A percentile compares a stretch with the other conserved stretches of the same genome.
phyloP scores from a whole-genome alignment of 805 yeast genomes.

The Yarrowia osloensis region DNA sequence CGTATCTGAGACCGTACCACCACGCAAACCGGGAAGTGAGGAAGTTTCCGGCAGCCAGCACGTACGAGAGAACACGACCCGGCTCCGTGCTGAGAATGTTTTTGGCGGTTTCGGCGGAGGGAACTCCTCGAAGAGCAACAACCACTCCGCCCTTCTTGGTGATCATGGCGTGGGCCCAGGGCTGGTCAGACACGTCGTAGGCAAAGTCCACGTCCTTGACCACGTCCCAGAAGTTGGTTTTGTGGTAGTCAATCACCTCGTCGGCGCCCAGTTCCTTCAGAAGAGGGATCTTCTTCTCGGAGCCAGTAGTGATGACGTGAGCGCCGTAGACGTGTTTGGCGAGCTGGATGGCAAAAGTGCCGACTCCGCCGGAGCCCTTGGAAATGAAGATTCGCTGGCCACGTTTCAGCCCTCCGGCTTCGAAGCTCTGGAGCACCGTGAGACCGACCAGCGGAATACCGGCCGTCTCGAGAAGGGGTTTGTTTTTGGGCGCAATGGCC shows the following conservation, averaged over 20 bases:
- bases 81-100: background rate
- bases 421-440: constrained; percentile 34
- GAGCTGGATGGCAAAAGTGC: constrained; percentile 35
- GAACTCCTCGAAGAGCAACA: constrained; percentile 31
- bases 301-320: constrained; percentile 35
- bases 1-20: constrained; percentile 30
- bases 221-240: constrained; percentile 32
- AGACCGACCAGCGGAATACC: constrained; percentile 34
- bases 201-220: constrained; percentile 34
- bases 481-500: constrained; percentile 34
- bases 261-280: constrained; percentile 34
- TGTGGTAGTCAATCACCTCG: constrained; percentile 37
- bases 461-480: constrained; percentile 35
- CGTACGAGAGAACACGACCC: background rate
- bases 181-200: constrained; percentile 34
- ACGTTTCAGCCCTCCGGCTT: background rate
- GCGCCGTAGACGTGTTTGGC: constrained; percentile 36
- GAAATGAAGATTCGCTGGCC: constrained; percentile 35
- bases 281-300: constrained; percentile 34
- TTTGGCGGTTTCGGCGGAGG: constrained; percentile 18
- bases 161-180: constrained; percentile 31
- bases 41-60: constrained; percentile 14
- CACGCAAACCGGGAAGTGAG: background rate
- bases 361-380: constrained; percentile 34
- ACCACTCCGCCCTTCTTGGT: constrained; percentile 34